Evolutionary conservation across 257 asterid genomes (phyloP).

Genomic region (Solanum piurae): DNA sequence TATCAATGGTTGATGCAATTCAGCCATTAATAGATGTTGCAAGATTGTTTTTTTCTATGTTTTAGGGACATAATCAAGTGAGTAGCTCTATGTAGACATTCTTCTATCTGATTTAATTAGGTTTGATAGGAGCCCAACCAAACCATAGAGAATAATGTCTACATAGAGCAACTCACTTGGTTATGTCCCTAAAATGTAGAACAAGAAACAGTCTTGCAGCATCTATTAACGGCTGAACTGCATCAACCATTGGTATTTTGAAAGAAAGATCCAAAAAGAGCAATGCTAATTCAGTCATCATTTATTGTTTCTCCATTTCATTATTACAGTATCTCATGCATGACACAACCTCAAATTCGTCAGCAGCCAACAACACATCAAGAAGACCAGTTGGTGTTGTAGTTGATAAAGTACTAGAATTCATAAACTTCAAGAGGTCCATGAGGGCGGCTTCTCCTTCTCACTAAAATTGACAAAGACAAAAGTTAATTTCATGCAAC

Average conservation of each 20-base stretch:
- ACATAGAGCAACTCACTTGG: conserved; percentile 10
- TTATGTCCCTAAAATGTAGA: conserved; percentile 54
- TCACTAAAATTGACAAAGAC: conserved; percentile 9
- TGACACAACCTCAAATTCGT: neutral
- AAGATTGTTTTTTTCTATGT: too few species aligned
- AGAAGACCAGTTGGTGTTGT: neutral
- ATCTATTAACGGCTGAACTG: neutral
- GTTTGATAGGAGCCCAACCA: too few species aligned
- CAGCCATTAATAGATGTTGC: too few species aligned
- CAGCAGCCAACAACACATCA: neutral
- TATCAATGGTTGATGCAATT: too few species aligned
- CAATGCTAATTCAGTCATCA: conserved; percentile 80
- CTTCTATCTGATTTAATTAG: too few species aligned
- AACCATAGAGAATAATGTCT: too few species aligned
- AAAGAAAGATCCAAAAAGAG: conserved; percentile 85
- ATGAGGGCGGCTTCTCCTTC: conserved; percentile 82
- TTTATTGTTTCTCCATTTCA: conserved; percentile 42
- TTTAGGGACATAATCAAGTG: too few species aligned
- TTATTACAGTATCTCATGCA: conserved; percentile 29
- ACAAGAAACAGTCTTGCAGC: neutral
- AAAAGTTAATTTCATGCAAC: neutral
- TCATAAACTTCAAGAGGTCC: conserved; percentile 75
- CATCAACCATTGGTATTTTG: conserved; percentile 22
- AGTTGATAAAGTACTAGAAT: conserved; percentile 32
- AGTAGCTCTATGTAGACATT: neutral